Percentiles rank a stretch among this genome's conserved stretches.
Conservation (phyloP, 2,329 filamentous ascomycete genomes). For the Xylaria sp. region DNA sequence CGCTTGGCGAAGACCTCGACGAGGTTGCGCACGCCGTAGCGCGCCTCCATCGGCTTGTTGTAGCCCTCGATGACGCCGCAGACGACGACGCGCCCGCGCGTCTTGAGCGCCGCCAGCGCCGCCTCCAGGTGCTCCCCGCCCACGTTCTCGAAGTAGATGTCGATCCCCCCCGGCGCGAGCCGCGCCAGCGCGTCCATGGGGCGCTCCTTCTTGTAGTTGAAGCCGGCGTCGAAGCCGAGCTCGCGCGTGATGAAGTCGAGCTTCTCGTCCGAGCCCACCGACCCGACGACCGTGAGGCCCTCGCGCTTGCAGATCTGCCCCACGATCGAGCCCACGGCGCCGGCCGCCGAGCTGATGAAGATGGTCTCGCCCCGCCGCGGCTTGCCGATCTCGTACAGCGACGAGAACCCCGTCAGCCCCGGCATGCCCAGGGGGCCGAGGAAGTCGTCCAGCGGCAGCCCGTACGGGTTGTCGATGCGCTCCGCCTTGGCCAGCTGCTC, state of each 20-base stretch:
- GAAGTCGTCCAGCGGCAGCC: constrained; percentile 63
- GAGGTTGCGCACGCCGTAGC: constrained; percentile 42
- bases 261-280: constrained; percentile 67
- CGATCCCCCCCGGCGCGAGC: constrained; percentile 55
- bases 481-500: constrained; percentile 45
- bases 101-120: constrained; percentile 63
- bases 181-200: constrained; percentile 54
- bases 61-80: constrained; percentile 72
- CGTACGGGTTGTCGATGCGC: constrained; percentile 66
- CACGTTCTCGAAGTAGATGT: constrained; percentile 67
- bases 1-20: constrained; percentile 41
- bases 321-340: constrained; percentile 72
- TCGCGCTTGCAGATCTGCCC: constrained; percentile 78
- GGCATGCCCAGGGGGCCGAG: constrained; percentile 75
- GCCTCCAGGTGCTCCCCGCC: constrained; percentile 71
- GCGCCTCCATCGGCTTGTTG: constrained; percentile 58
- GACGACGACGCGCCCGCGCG: constrained; percentile 66
- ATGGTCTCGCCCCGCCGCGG: constrained; percentile 77
- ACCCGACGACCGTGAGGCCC: constrained; percentile 62
- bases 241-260: constrained; percentile 57
- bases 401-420: constrained; percentile 73
- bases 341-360: constrained; percentile 73
- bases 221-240: constrained; percentile 57
- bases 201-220: constrained; percentile 59
- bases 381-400: constrained; percentile 73